Conservation (phyloP, 2,329 filamentous ascomycete genomes). For the Parastagonospora avenae region DNA sequence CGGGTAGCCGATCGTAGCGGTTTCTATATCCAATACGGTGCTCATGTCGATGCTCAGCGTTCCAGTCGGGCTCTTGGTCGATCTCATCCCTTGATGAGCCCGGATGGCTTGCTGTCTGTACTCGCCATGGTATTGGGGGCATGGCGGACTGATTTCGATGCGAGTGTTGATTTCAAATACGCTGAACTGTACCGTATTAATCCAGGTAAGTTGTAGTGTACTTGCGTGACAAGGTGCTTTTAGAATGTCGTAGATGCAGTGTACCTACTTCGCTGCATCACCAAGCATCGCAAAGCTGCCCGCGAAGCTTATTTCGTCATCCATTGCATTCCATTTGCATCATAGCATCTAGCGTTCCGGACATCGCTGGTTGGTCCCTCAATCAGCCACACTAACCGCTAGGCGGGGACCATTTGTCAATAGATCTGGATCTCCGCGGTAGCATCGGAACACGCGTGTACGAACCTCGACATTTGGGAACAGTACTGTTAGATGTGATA, state of each 20-base stretch:
- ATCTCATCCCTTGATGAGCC: slow-evolving; percentile 51
- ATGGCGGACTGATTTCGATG: slow-evolving; percentile 9
- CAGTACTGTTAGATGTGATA: no score
- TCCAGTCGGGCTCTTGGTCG: slow-evolving; percentile 52
- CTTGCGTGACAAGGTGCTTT: not conserved
- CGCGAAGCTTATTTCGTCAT: slow-evolving; percentile 1
- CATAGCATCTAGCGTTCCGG: not conserved
- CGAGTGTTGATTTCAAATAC: no score
- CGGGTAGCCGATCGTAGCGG: slow-evolving; percentile 43
- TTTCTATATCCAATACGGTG: slow-evolving; percentile 51
- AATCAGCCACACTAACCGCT: not conserved
- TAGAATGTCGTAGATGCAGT: not conserved
- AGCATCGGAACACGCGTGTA: not conserved
- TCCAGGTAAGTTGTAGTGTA: not conserved
- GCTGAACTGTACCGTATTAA: no score
- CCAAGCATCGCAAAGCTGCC: not conserved
- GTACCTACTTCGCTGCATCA: not conserved
- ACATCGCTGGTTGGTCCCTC: not conserved
- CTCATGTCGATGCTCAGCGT: slow-evolving; percentile 31
- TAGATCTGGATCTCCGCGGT: not conserved
- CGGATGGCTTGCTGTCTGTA: slow-evolving; percentile 38
- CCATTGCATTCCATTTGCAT: not conserved
- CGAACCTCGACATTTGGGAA: no score
- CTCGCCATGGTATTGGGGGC: slow-evolving; percentile 36
- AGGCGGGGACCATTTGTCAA: slow-evolving; percentile 1